These are phyloP conservation scores for Mollisiaceae sp. DNA, from an alignment of 2,329 filamentous ascomycete genomes.

Conservation along the genomic window DNA sequence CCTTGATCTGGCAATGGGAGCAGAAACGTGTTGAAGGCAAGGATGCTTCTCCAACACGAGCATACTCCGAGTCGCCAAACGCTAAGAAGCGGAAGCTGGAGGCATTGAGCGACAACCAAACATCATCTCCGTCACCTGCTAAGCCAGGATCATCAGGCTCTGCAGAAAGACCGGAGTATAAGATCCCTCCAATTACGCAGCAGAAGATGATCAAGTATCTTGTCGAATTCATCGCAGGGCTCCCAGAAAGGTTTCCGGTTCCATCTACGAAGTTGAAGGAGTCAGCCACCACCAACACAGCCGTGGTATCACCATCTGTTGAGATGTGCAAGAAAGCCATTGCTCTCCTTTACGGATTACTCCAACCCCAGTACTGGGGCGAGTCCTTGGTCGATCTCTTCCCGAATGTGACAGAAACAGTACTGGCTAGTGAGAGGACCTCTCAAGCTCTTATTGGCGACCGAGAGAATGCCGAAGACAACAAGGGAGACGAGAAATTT, in stretches of 20 bases:
- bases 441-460: constrained; percentile 55
- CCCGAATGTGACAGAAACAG: constrained; percentile 84
- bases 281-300: constrained; percentile 48
- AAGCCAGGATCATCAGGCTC: constrained; percentile 47
- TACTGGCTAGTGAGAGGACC: constrained; percentile 82
- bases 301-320: constrained; percentile 59
- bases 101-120: constrained; percentile 50
- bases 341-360: constrained; percentile 78
- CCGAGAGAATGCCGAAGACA: constrained; percentile 64
- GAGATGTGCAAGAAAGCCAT: constrained; percentile 89
- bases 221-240: constrained; percentile 89
- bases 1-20: constrained; percentile 92
- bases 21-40: constrained; percentile 74
- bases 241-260: constrained; percentile 83
- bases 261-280: constrained; percentile 72
- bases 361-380: constrained; percentile 88
- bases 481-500: constrained; percentile 83
- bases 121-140: constrained; percentile 59
- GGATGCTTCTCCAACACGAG: constrained; percentile 47
- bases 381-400: constrained; percentile 92
- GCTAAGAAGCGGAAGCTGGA: constrained; percentile 79
- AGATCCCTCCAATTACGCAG: constrained; percentile 69
- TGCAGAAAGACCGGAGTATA: constrained; percentile 67
- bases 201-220: constrained; percentile 92
- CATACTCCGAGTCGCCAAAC: constrained; percentile 71